These are phyloP conservation scores for Aureobasidium lini DNA, from an alignment of 2,329 filamentous ascomycete genomes.

Conservation along the genomic window DNA sequence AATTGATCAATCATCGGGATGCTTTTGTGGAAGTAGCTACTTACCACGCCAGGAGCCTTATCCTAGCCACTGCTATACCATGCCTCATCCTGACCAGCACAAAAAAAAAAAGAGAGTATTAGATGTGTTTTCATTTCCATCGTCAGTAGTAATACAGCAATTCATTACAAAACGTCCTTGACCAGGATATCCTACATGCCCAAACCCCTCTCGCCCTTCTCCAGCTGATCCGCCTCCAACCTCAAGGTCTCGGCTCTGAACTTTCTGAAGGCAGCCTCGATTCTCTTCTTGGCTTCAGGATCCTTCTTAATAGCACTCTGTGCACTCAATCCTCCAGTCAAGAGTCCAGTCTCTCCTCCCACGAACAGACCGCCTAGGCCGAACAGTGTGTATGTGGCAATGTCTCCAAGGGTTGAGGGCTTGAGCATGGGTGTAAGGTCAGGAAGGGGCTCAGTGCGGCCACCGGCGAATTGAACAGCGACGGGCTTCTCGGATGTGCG, in stretches of 20 bases:
- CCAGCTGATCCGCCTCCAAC: constrained; percentile 50
- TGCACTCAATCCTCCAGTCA: constrained; percentile 50
- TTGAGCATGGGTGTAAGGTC: constrained; percentile 52
- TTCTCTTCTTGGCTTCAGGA: constrained; percentile 46
- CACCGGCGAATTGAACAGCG: constrained; percentile 54
- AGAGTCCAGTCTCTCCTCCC: constrained; percentile 55
- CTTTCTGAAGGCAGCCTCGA: constrained; percentile 55
- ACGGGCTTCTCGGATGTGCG: constrained; percentile 54
- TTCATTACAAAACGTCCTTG: neutral
- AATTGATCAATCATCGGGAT: no score
- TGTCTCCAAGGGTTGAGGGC: constrained; percentile 52
- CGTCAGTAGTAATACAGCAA: neutral
- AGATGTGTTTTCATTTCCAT: neutral
- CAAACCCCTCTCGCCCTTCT: constrained; percentile 28
- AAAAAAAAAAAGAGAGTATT: neutral
- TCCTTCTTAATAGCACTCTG: constrained; percentile 47
- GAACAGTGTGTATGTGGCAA: constrained; percentile 57
- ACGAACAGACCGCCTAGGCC: constrained; percentile 55
- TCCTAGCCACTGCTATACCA: neutral
- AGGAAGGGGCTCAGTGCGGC: constrained; percentile 50
- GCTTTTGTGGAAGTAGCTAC: no score
- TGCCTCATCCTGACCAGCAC: neutral
- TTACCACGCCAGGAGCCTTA: no score
- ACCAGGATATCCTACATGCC: constrained; percentile 5
- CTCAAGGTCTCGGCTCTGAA: constrained; percentile 58